Evolutionary conservation across 371 early-diverging fungal species (phyloP).

Genomic region (Apophysomyces sp.): DNA sequence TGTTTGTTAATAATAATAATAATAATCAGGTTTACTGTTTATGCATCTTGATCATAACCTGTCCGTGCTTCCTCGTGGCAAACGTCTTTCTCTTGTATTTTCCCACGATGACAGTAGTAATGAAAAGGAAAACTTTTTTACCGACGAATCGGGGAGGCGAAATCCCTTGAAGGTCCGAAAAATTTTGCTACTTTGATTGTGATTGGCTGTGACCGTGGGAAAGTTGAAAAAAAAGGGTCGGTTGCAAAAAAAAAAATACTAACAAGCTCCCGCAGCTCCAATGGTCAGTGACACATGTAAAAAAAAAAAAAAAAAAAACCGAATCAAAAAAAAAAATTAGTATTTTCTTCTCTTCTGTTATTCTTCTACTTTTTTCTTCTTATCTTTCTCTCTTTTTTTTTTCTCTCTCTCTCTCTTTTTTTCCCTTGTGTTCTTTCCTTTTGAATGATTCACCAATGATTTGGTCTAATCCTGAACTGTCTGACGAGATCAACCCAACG

Average conservation of each 20-base stretch:
- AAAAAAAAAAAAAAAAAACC: not conserved
- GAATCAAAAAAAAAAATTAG: constrained; percentile 6
- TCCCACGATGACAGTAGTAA: too few species aligned
- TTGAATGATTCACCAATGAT: not conserved
- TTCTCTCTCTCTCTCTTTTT: not conserved
- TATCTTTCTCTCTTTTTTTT: not conserved
- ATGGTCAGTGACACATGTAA: not conserved
- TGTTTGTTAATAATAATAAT: too few species aligned
- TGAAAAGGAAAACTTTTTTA: not conserved
- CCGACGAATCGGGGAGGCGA: not conserved
- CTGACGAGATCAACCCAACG: not conserved
- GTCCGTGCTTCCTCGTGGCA: too few species aligned
- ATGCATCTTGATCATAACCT: too few species aligned
- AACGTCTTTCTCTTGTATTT: too few species aligned
- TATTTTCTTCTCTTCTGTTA: constrained; percentile 8
- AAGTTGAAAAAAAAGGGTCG: constrained; percentile 15
- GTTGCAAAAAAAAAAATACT: constrained; percentile 7
- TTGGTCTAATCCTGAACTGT: not conserved
- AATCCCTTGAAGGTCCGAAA: constrained; percentile 15
- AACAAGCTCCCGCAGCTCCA: constrained; percentile 12
- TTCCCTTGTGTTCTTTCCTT: not conserved
- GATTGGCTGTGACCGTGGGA: constrained; percentile 35
- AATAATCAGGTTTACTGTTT: too few species aligned
- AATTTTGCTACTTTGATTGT: constrained; percentile 19
- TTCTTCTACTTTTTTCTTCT: not conserved